A percentile compares a stretch with the other conserved stretches of the same genome.
These are phyloP conservation scores for Claviceps pazoutovae DNA, from an alignment of 2,329 filamentous ascomycete species.

Conservation along the genomic window DNA sequence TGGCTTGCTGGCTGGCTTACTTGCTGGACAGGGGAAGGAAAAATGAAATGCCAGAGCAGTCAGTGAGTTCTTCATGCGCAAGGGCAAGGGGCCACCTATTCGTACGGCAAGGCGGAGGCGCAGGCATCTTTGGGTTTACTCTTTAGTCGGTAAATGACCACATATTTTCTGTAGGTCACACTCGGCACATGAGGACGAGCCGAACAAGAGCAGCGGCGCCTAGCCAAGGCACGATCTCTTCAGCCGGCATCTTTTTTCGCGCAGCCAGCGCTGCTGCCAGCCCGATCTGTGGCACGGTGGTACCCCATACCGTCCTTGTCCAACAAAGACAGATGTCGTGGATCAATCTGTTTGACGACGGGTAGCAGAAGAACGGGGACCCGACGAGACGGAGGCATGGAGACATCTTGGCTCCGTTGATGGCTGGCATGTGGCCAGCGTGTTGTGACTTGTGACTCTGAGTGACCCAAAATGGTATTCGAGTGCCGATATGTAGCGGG, in stretches of 20 bases:
- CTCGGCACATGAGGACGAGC: conserved; percentile 1
- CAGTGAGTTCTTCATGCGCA: background rate
- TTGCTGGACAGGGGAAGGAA: background rate
- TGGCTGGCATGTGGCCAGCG: background rate
- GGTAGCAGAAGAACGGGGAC: background rate
- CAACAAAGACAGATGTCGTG: conserved; percentile 6
- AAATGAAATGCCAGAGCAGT: background rate
- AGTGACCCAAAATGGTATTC: conserved; percentile 1
- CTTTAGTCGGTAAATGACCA: background rate
- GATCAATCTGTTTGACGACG: background rate
- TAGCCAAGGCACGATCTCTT: conserved; percentile 5
- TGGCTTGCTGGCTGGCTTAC: background rate
- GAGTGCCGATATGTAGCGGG: conserved; percentile 4
- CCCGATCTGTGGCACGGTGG: conserved; percentile 29
- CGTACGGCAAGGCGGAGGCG: background rate
- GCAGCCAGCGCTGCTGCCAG: conserved; percentile 17
- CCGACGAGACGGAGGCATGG: conserved; percentile 7
- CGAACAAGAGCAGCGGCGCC: conserved; percentile 1
- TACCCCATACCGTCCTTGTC: conserved; percentile 25
- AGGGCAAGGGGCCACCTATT: background rate
- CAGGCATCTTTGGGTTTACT: conserved; percentile 4
- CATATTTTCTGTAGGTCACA: conserved; percentile 5
- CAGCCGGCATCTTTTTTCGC: conserved; percentile 8
- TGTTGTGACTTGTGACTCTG: background rate
- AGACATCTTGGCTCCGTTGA: conserved; percentile 3